Base-by-base conservation (phyloP, 2,329 filamentous ascomycete genomes). In the Penicillium sp. region DNA sequence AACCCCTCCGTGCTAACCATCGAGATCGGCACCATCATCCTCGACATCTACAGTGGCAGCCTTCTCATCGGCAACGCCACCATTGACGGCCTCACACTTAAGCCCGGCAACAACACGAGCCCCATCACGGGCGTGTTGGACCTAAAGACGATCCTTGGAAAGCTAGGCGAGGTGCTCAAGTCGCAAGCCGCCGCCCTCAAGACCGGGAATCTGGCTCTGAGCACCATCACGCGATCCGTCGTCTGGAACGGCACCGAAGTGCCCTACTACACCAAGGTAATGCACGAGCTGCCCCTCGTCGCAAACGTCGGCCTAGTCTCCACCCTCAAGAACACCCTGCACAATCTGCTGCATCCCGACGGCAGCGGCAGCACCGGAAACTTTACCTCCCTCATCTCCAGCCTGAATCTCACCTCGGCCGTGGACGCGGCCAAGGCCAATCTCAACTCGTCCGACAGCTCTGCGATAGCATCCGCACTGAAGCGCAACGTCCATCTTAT, bases 1-100 rank as follows among this genome's bases (percentile, higher is more conserved):
- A 87, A 87, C 67, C 84, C 83, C 0, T 84, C 83, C 1, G 75
- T 84, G 31, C 72, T 85, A 70, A 85, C 80, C 4, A 69, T 86
- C 50, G 77, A 81, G 47, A 79, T 87, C 59, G 85, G 84, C 60
- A 82, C 83, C 57, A 79, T 85, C 1, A 80, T 81, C 6, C 75
- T 86, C 63, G 74, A 81, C 58, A 77, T 87, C 57, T 77, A 77
- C 40, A 78, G 82, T 55, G 78, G 78, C 37, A 75, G 76, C 39
- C 77, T 77, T 5, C 46, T 75, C 6, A 79, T 87, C 50, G 85
- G 83, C 43, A 81, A 77, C 53, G 69, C 79, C 2, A 78, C 81
- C 0, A 73, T 87, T 31, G 70, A 77, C 37, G 71, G 85, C 63
- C 73, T 87, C 36, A 73, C 78, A 9, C 73, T 87, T 24, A 73